Percentiles rank a stretch among this genome's conserved stretches.
These are phyloP conservation scores for Lactarius vividus DNA, from an alignment of 768 basidiomycete species.

Conservation along the genomic window DNA sequence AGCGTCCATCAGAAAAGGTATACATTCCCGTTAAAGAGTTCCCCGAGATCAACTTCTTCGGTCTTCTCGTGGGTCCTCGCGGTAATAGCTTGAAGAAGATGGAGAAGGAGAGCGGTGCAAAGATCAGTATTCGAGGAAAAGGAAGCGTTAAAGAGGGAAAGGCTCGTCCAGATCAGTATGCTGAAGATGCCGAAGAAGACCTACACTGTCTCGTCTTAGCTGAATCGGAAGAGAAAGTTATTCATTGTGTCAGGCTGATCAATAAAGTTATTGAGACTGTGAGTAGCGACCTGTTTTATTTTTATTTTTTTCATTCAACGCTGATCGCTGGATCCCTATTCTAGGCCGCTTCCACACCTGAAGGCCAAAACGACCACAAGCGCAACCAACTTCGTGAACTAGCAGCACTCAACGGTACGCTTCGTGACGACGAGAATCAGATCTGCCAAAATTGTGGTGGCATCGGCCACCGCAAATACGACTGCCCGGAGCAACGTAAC, in stretches of 20 bases:
- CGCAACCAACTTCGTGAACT: slow-evolving; percentile 97
- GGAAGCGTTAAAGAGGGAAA: slow-evolving; percentile 99
- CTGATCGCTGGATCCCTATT: slow-evolving; percentile 10
- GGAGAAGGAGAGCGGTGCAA: slow-evolving; percentile 97
- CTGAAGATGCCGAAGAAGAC: slow-evolving; percentile 98
- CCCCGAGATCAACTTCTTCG: slow-evolving; percentile 99
- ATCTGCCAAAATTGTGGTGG: slow-evolving; percentile 97
- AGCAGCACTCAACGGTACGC: slow-evolving; percentile 95
- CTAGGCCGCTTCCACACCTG: slow-evolving; percentile 97
- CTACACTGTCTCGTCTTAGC: slow-evolving; percentile 95
- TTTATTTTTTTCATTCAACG: not conserved
- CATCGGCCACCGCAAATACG: slow-evolving; percentile 96
- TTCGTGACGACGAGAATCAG: slow-evolving; percentile 99
- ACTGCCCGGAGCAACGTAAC: slow-evolving; percentile 97
- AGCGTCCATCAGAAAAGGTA: slow-evolving; percentile 94
- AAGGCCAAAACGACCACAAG: slow-evolving; percentile 99
- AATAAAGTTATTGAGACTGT: slow-evolving; percentile 98
- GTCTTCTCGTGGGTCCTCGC: slow-evolving; percentile 94
- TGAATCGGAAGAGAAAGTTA: slow-evolving; percentile 90
- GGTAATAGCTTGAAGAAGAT: slow-evolving; percentile 99
- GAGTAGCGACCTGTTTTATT: slow-evolving; percentile 33
- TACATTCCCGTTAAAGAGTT: slow-evolving; percentile 99
- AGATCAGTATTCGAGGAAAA: slow-evolving; percentile 97
- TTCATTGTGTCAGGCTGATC: slow-evolving; percentile 89
- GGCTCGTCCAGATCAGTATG: slow-evolving; percentile 88